Conservation (phyloP, 1,284 basidiomycete species). For the Abortiporus biennis region DNA sequence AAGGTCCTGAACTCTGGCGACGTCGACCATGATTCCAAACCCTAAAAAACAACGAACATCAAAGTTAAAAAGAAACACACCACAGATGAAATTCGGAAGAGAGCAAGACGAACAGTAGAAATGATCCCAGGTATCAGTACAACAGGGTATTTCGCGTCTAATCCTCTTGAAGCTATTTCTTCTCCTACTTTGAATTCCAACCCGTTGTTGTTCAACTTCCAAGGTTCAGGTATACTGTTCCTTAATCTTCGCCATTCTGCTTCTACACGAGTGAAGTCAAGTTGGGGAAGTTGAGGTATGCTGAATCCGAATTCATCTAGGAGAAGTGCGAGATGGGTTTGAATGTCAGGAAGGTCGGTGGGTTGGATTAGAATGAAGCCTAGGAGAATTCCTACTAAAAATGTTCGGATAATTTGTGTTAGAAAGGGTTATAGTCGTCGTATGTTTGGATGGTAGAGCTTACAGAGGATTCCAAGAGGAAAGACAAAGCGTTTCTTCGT, state of each 20-base stretch:
- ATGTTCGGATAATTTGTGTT: too few species aligned
- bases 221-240: slow-evolving; percentile 63
- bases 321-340: slow-evolving; percentile 31
- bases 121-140: slow-evolving; percentile 79
- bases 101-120: slow-evolving; percentile 50
- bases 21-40: slow-evolving; percentile 85
- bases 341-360: slow-evolving; percentile 45
- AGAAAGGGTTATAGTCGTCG: slow-evolving; percentile 4
- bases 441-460: neutral
- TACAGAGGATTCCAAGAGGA: slow-evolving; percentile 41
- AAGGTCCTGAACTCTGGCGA: slow-evolving; percentile 70
- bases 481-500: slow-evolving; percentile 37
- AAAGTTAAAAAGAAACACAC: neutral
- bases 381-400: slow-evolving; percentile 57
- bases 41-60: slow-evolving; percentile 30
- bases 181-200: slow-evolving; percentile 85
- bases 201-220: slow-evolving; percentile 78
- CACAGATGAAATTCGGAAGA: neutral
- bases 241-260: slow-evolving; percentile 62
- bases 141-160: slow-evolving; percentile 73
- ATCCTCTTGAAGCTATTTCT: slow-evolving; percentile 56
- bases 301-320: slow-evolving; percentile 43
- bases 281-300: slow-evolving; percentile 50
- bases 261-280: slow-evolving; percentile 56
- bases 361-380: slow-evolving; percentile 59